Evolutionary conservation across 768 basidiomycete genomes (phyloP).

Genomic region (Tricholoma bakamatsutake): DNA sequence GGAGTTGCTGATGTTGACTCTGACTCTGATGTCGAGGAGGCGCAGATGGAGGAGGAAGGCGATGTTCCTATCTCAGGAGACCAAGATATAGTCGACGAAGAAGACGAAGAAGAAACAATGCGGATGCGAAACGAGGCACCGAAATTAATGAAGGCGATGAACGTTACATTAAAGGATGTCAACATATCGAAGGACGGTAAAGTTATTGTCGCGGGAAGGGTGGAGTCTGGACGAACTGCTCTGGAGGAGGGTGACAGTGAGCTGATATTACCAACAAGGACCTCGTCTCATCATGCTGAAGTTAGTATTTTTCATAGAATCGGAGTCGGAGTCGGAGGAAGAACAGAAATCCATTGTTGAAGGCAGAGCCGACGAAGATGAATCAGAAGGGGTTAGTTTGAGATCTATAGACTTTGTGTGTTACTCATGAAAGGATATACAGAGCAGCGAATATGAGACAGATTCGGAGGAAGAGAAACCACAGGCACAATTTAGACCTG

Average conservation of each 20-base stretch:
- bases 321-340: constrained; percentile 46
- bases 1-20: constrained; percentile 54
- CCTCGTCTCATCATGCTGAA: constrained; percentile 5
- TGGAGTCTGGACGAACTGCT: constrained; percentile 72
- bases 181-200: constrained; percentile 76
- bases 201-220: constrained; percentile 73
- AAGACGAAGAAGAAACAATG: constrained; percentile 37
- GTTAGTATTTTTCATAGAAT: constrained; percentile 24
- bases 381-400: constrained; percentile 41
- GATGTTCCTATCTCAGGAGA: constrained; percentile 59
- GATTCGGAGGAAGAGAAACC: constrained; percentile 72
- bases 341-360: constrained; percentile 16
- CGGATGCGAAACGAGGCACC: constrained; percentile 29
- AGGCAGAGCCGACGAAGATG: constrained; percentile 16
- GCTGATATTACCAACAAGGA: constrained; percentile 8
- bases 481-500: constrained; percentile 80
- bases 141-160: constrained; percentile 50
- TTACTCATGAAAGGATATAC: constrained; percentile 11
- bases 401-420: not conserved
- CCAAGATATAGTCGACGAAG: constrained; percentile 45
- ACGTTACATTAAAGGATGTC: constrained; percentile 72
- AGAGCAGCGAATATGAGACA: constrained; percentile 88
- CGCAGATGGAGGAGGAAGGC: constrained; percentile 38
- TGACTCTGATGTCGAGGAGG: constrained; percentile 60
- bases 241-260: constrained; percentile 47